A percentile compares a stretch with the other conserved stretches of the same genome.
These are phyloP conservation scores for Ustilago hordei DNA, from an alignment of 1,284 basidiomycete genomes.

Conservation along the genomic window DNA sequence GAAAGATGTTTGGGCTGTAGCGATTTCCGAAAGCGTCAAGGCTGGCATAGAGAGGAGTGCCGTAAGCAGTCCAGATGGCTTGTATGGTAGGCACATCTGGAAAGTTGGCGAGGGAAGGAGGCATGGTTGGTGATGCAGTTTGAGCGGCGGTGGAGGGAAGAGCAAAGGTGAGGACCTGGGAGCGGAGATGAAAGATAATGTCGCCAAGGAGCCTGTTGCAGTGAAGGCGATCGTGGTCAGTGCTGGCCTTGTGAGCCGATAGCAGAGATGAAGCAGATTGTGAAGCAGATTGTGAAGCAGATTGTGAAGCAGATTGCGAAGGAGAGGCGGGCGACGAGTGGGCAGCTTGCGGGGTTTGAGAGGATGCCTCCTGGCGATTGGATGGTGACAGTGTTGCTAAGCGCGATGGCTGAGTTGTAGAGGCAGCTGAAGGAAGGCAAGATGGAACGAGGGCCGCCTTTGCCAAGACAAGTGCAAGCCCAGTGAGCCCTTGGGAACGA, in stretches of 20 bases:
- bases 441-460: conserved; percentile 24
- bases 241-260: not conserved
- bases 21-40: conserved; percentile 28
- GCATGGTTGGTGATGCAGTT: not conserved
- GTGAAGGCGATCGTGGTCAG: conserved; percentile 26
- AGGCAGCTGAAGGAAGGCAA: conserved; percentile 1
- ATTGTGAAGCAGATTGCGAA: conserved; percentile 16
- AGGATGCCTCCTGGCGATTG: not conserved
- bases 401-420: not conserved
- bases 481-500: conserved; percentile 23
- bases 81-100: conserved; percentile 28
- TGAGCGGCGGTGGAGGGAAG: not conserved
- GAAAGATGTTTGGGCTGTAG: conserved; percentile 41
- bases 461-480: conserved; percentile 31
- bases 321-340: conserved; percentile 7
- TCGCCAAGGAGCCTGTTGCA: conserved; percentile 35
- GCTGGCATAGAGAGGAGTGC: conserved; percentile 31
- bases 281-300: no score
- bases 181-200: conserved; percentile 37
- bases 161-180: conserved; percentile 25
- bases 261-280: conserved; percentile 4
- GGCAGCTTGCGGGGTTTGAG: not conserved
- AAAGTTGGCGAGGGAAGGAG: conserved; percentile 10
- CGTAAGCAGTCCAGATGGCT: conserved; percentile 29
- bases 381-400: not conserved